Evolutionary conservation across 2,329 filamentous ascomycete genomes (phyloP).

Genomic region (Aureobasidium melanogenum): DNA sequence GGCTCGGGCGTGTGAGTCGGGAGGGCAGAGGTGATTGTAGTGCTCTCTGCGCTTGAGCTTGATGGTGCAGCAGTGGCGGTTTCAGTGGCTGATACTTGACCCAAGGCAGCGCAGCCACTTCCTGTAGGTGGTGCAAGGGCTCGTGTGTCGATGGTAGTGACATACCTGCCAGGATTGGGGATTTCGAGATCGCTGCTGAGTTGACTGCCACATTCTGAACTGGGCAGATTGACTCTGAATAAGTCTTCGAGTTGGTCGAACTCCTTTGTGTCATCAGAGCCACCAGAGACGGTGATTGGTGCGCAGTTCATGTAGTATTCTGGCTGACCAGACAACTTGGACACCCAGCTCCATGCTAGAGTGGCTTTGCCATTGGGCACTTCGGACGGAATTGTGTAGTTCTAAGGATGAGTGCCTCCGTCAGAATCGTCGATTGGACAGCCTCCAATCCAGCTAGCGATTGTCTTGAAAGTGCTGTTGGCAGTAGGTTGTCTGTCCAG

Average conservation of each 20-base stretch:
- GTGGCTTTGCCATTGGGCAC: slow-evolving; percentile 69
- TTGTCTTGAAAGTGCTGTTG: slow-evolving; percentile 70
- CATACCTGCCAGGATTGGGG: slow-evolving; percentile 55
- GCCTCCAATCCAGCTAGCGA: slow-evolving; percentile 78
- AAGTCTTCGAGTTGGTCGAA: slow-evolving; percentile 61
- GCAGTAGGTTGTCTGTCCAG: slow-evolving; percentile 64
- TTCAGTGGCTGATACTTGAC: slow-evolving; percentile 12
- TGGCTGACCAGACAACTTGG: slow-evolving; percentile 72
- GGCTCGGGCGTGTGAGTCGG: background rate
- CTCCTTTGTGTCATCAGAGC: slow-evolving; percentile 43
- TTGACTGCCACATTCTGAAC: slow-evolving; percentile 41
- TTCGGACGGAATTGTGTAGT: slow-evolving; percentile 61
- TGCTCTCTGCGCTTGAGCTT: slow-evolving; percentile 7
- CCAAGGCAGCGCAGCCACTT: slow-evolving; percentile 16
- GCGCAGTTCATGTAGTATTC: slow-evolving; percentile 99
- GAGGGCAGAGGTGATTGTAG: background rate
- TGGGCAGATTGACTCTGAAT: slow-evolving; percentile 62
- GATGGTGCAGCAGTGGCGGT: slow-evolving; percentile 14
- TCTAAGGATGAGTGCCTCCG: slow-evolving; percentile 43
- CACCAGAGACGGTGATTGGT: slow-evolving; percentile 55
- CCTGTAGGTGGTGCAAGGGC: slow-evolving; percentile 15
- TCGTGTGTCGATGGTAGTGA: slow-evolving; percentile 29
- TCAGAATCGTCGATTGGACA: slow-evolving; percentile 55
- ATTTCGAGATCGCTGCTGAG: slow-evolving; percentile 42
- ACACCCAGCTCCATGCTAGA: slow-evolving; percentile 91